Base-by-base conservation (phyloP, 108 stramenopile genomes). In the Cyclotella distinguenda region DNA sequence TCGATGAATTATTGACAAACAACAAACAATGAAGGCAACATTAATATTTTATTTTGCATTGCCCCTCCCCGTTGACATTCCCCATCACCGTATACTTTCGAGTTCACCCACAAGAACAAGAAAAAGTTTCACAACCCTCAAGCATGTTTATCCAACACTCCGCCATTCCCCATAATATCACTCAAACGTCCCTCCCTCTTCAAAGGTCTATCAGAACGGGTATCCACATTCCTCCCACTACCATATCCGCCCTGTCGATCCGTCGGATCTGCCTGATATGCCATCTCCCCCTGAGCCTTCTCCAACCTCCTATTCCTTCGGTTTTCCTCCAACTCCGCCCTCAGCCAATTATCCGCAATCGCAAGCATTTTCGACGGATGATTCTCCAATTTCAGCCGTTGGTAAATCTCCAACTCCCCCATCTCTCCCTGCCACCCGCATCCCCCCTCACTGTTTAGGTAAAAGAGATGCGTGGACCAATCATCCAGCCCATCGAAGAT, bases 401-500 rank as follows among this genome's bases (percentile, higher is more conserved):
- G 72, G 47, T 94, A 90, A 35, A 82, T 58, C 22, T 89, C 85
- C 47, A 94, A 64, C 0, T 94, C 90, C 8, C 81, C 46, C 72
- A 94, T 80, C 50, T 80, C 53, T 25, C 93, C 93, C 68, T 90
- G 90, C 90, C 90, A 91, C 27, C 89, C 93, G 60, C 86, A 87
- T 16, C 53, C 64, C 9, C 93, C 93, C 31, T 64, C 32, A 59
- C 82, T 76, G 46, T 74, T 90, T 55, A 94, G 73, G 58, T 86
- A 94, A 53, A 86, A 82, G 57, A 91, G 60, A 65, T 77, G 75
- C 11, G 75, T 64, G 34, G 63, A 67, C 75, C 75, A 95, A 6
- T 85, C 86, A 59, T 89, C 95, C 35, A 94, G 60, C 31, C 94
- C 92, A 58, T 97, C 99, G 82, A 99, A 99, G 51, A 99, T 98